Base-by-base conservation (phyloP, 2,329 filamentous ascomycete genomes). In the Phoma sp. region DNA sequence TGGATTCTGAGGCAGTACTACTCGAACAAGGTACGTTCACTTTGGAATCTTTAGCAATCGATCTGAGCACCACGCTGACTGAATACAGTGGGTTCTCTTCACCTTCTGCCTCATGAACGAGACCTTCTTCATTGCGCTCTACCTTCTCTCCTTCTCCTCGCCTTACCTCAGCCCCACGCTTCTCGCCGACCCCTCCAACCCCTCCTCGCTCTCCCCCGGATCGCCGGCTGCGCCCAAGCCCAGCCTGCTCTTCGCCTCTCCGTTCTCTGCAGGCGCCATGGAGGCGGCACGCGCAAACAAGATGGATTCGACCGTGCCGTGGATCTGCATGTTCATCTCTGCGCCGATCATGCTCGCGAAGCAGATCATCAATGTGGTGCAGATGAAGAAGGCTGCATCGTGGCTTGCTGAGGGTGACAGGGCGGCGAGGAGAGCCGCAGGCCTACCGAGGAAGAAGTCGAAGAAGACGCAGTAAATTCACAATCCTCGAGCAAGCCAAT, bases 71-170 rank as follows among this genome's bases (percentile, higher is more conserved):
- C 3, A 10, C 25, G 33, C 65, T 68, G 42, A 71, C 56, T 51
- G 12, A 25, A 34, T 14, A 37, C 64, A 97, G 93, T 89, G 82
- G 48, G 93, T 99, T 38, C 84, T 99, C 34, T 99, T 99, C 80
- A 78, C 91, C 58, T 91, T 92, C 78, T 99, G 95, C 81, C 83
- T 86, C 53, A 79, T 96, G 63, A 99, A 99, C 76, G 95, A 99
- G 78, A 79, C 93, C 61, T 99, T 97, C 84, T 99, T 99, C 83
- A 97, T 99, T 73, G 93, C 92, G 25, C 87, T 99, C 58, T 99
- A 99, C 80, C 89, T 99, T 47, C 88, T 99, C 55, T 97, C 93
- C 68, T 99, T 99, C 83, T 96, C 91, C 53, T 96, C 91, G 52
- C 93, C 93, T 2, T 85, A 87, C 30, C 86, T 98, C 49, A 95